phyloP scores from a whole-genome alignment of 2,329 filamentous ascomycete genomes.

The Tolypocladium sp. region DNA sequence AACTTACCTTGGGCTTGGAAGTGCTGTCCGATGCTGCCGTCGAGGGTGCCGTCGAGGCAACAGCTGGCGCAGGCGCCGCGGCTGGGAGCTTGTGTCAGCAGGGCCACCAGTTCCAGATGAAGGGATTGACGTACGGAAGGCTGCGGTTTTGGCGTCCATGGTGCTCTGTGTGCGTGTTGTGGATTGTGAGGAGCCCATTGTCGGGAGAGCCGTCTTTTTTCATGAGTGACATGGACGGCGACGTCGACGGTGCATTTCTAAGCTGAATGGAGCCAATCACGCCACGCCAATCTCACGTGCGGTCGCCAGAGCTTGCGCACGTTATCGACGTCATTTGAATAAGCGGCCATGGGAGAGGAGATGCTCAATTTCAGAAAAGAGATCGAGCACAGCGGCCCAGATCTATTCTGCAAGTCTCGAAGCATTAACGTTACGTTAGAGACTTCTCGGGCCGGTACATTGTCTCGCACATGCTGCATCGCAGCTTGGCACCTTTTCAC shows the following conservation, averaged over 20 bases:
- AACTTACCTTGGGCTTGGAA: slow-evolving; percentile 34
- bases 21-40: slow-evolving; percentile 20
- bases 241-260: not conserved
- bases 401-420: too few relatives aligned
- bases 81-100: not conserved
- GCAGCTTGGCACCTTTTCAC: not conserved
- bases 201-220: slow-evolving; percentile 8
- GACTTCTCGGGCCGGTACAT: too few relatives aligned
- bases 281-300: slow-evolving; percentile 15
- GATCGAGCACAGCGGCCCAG: too few relatives aligned
- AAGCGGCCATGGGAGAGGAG: not conserved
- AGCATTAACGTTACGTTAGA: too few relatives aligned
- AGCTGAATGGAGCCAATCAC: not conserved
- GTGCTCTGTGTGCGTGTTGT: slow-evolving; percentile 6
- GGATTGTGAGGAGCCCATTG: not conserved
- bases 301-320: slow-evolving; percentile 7
- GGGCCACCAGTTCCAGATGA: not conserved
- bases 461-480: not conserved
- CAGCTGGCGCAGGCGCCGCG: slow-evolving; percentile 1
- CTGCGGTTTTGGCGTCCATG: slow-evolving; percentile 21
- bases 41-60: too few relatives aligned
- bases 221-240: slow-evolving; percentile 6
- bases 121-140: slow-evolving; percentile 14
- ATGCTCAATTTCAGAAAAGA: too few relatives aligned
- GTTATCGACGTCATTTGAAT: not conserved